Conservation (phyloP, 495 filamentous ascomycete species). For the Recurvomyces mirabilis region DNA sequence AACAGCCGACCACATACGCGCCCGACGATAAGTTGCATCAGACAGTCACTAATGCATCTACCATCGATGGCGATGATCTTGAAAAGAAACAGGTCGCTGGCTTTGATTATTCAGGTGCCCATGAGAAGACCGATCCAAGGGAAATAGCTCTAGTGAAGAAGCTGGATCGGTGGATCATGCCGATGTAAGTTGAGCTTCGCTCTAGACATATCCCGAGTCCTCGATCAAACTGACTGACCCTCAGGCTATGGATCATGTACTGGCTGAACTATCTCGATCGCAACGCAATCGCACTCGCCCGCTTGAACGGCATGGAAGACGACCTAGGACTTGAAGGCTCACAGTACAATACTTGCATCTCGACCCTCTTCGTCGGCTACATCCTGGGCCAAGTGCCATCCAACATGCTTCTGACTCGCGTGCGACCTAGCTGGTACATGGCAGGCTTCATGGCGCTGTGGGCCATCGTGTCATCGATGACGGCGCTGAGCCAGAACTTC, state of each 20-base stretch:
- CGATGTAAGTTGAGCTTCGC: slow-evolving; percentile 18
- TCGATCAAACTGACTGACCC: slow-evolving; percentile 24
- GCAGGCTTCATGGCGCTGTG: slow-evolving; percentile 35
- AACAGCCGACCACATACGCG: too few relatives aligned
- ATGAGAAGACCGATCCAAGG: slow-evolving; percentile 32
- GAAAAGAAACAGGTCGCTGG: not conserved
- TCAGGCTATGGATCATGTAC: slow-evolving; percentile 40
- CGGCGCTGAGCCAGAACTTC: slow-evolving; percentile 36
- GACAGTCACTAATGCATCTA: too few relatives aligned
- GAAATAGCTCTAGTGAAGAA: slow-evolving; percentile 39
- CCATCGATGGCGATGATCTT: too few relatives aligned
- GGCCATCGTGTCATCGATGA: slow-evolving; percentile 38
- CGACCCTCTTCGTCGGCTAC: slow-evolving; percentile 47
- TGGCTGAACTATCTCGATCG: slow-evolving; percentile 41
- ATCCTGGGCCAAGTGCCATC: slow-evolving; percentile 31
- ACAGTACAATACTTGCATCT: slow-evolving; percentile 46
- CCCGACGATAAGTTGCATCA: too few relatives aligned
- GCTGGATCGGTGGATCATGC: slow-evolving; percentile 39
- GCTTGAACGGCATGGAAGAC: slow-evolving; percentile 37
- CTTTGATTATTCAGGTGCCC: slow-evolving; percentile 33
- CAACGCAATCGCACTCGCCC: slow-evolving; percentile 35
- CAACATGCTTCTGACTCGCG: slow-evolving; percentile 34
- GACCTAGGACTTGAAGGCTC: slow-evolving; percentile 38
- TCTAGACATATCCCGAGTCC: too few relatives aligned
- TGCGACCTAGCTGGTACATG: slow-evolving; percentile 32